Evolutionary conservation across 2,329 filamentous ascomycete species (phyloP).

Genomic region (Fusarium oligoseptatum): DNA sequence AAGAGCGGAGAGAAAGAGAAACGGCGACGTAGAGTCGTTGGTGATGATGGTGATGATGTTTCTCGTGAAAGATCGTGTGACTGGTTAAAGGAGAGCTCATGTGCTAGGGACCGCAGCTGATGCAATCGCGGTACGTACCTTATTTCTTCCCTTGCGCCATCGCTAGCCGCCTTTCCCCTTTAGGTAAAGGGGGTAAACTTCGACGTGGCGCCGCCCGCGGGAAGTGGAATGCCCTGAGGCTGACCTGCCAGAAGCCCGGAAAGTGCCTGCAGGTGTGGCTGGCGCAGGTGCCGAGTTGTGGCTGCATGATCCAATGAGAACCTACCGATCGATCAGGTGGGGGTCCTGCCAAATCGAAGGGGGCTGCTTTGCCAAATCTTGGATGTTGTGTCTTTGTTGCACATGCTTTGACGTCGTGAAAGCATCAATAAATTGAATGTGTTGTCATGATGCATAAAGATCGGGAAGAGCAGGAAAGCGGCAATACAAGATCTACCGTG

Average conservation of each 20-base stretch:
- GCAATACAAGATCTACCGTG: not conserved
- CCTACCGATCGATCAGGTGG: slow-evolving; percentile 15
- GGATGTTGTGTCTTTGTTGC: not conserved
- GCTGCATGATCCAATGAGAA: slow-evolving; percentile 33
- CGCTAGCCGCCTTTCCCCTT: not conserved
- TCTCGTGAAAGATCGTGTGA: slow-evolving; percentile 32
- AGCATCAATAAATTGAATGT: not conserved
- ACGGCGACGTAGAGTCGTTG: not conserved
- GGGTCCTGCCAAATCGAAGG: slow-evolving; percentile 2
- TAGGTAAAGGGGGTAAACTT: not conserved
- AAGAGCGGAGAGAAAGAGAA: not conserved
- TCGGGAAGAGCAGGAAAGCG: slow-evolving; percentile 8
- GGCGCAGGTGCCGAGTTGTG: slow-evolving; percentile 23
- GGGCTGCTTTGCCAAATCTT: not conserved
- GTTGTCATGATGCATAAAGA: not conserved
- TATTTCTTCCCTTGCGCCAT: not conserved
- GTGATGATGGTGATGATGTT: slow-evolving; percentile 12
- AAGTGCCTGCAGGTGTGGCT: slow-evolving; percentile 35
- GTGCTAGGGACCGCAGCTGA: slow-evolving; percentile 25
- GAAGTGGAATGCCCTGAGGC: slow-evolving; percentile 1
- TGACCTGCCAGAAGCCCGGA: not conserved
- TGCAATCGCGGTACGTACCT: slow-evolving; percentile 37
- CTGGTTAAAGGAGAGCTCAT: slow-evolving; percentile 22
- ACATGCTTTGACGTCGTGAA: not conserved
- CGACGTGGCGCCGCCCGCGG: slow-evolving; percentile 6